These are phyloP conservation scores for Coprinellus micaceus DNA, from an alignment of 768 basidiomycete species.

Conservation along the genomic window DNA sequence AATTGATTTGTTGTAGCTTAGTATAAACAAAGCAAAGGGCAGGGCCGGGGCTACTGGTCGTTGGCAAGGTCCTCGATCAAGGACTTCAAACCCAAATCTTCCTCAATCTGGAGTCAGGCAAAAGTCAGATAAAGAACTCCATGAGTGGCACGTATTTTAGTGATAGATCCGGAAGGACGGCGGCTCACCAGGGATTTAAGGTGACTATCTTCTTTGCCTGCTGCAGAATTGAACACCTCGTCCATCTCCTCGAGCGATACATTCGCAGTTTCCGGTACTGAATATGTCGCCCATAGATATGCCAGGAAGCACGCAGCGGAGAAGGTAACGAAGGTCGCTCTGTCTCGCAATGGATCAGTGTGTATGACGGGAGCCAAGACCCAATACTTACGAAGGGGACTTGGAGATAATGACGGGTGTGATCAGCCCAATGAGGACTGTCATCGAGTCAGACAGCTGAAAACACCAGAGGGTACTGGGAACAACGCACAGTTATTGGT, in stretches of 20 bases:
- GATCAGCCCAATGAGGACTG: constrained; percentile 73
- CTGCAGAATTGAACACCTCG: constrained; percentile 57
- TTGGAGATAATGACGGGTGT: constrained; percentile 63
- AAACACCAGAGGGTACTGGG: not conserved
- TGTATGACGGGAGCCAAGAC: too few species aligned
- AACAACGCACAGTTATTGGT: constrained; percentile 65
- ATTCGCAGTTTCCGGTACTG: constrained; percentile 76
- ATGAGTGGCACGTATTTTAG: not conserved
- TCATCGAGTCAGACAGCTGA: not conserved
- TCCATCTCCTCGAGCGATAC: constrained; percentile 77
- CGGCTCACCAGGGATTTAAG: constrained; percentile 51
- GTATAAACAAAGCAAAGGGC: too few species aligned
- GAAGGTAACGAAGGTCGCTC: constrained; percentile 69
- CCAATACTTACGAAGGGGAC: constrained; percentile 57
- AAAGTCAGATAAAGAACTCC: not conserved
- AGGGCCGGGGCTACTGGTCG: not conserved
- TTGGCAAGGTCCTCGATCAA: not conserved
- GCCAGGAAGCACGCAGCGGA: constrained; percentile 59
- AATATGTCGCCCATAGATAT: constrained; percentile 66
- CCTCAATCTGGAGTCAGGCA: constrained; percentile 46
- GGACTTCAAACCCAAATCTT: constrained; percentile 1
- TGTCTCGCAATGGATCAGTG: too few species aligned
- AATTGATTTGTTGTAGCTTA: too few species aligned
- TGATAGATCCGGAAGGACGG: not conserved
- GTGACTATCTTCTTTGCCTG: constrained; percentile 48